Base-by-base conservation (phyloP, 1,139 yeast genomes). In the Kluyveromyces sp. region DNA sequence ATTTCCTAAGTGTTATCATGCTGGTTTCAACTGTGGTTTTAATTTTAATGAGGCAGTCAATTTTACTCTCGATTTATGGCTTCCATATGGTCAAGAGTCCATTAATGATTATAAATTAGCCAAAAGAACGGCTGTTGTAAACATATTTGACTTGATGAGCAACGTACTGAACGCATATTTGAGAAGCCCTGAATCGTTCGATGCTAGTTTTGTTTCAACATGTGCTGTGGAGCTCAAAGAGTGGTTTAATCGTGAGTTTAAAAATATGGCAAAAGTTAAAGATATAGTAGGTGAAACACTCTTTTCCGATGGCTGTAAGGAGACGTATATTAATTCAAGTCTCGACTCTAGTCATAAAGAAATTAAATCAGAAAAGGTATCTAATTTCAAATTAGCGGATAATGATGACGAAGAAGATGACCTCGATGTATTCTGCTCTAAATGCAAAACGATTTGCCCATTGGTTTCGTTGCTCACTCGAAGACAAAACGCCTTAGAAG, bases 11-110 rank as follows among this genome's bases (percentile, higher is more conserved):
- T 90, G 85, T 26, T 84, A 83, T 58, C 94, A 84, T 64, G 81
- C 90, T 2, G 94, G 94, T 0, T 84, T 84, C 64, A 84, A 84
- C 58, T 74, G 81, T 51, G 94, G 92, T 0, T 83, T 77, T 59
- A 84, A 84, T 59, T 75, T 84, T 50, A 86, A 86, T 50, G 94
- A 84, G 58, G 89, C 92, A 2, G 94, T 84, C 6, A 84, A 84
- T 59, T 84, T 84, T 63, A 84, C 90, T 3, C 72, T 80, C 72
- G 75, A 78, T 45, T 71, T 73, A 41, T 84, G 94, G 94, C 62
- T 84, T 28, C 76, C 73, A 15, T 79, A 67, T 61, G 90, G 92
- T 1, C 73, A 79, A 10, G 65, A 69, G 42, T 77, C 90, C 0
- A 69, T 81, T 3, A 52, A 61, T 25, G 84, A 81, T 53, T 84